Base-by-base conservation (phyloP, 1,139 yeast species). In the Zhuliangozyma parablackwelliae region DNA sequence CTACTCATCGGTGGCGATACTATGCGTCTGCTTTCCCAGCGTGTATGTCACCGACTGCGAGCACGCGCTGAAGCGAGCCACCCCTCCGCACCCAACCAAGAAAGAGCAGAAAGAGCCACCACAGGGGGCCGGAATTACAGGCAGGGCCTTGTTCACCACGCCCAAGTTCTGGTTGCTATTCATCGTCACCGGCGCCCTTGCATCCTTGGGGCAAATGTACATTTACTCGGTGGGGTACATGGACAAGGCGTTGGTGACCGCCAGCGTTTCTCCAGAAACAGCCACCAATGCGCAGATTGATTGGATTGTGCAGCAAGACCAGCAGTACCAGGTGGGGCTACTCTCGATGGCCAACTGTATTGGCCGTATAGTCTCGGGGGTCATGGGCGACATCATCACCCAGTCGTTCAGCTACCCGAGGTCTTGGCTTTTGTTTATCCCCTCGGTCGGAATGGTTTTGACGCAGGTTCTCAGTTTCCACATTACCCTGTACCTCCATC, bases 161-260 rank as follows among this genome's bases (percentile, higher is more conserved):
- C 40, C 50, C 8, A 63, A 62, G 31, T 78, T 78, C 49, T 78
- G 83, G 82, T 49, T 71, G 2, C 45, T 77, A 5, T 68, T 74
- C 32, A 30, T 63, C 1, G 54, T 69, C 7, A 60, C 79, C 2
- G 81, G 82, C 0, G 42, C 72, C 2, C 54, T 75, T 35, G 81
- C 82, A 0, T 73, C 80, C 0, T 45, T 78, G 46, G 82, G 83
- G 8, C 83, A 78, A 50, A 72, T 78, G 78, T 78, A 75, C 52
- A 78, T 78, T 21, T 78, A 77, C 48, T 75, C 81, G 0, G 78
- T 76, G 13, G 84, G 84, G 1, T 76, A 74, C 48, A 75, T 78
- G 59, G 78, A 75, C 9, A 72, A 70, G 45, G 79, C 84, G 0
- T 59, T 78, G 26, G 55, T 69, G 13, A 64, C 63, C 13, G 51